Evolutionary conservation across 2,329 filamentous ascomycete species (phyloP), one percentile per base, ranked within the genome.

Genomic region (Colletotrichum brevisporum): DNA sequence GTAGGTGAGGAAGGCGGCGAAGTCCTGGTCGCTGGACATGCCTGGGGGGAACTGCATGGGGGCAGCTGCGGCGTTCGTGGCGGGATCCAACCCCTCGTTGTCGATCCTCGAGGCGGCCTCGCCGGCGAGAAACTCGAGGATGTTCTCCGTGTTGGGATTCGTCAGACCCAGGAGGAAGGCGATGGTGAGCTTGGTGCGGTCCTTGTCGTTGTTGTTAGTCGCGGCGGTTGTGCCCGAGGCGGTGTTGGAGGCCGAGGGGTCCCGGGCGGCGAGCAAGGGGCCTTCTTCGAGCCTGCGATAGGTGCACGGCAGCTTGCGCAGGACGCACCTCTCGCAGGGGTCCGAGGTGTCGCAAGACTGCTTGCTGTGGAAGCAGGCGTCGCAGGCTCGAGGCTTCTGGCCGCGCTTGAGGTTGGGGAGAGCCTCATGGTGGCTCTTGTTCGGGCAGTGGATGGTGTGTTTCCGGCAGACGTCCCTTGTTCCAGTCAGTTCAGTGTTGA

Each of bases 321-420:
- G 56, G 5, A 65, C 52, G 55, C 76, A 78, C 26, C 77, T 70
- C 3, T 69, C 60, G 56, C 77, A 78, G 0, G 75, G 75, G 3
- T 69, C 54, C 2, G 55, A 65, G 5, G 71, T 75, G 56, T 78
- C 75, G 63, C 76, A 78, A 18, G 74, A 73, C 13, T 75, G 69
- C 39, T 77, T 77, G 69, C 75, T 75, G 27, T 70, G 71, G 58
- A 75, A 77, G 60, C 77, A 78, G 2, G 72, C 71, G 21, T 77
- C 75, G 62, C 77, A 78, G 3, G 76, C 76, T 1, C 69, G 63
- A 0, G 75, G 73, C 50, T 75, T 76, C 36, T 76, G 75, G 15
- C 76, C 76, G 5, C 76, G 73, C 45, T 73, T 74, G 9, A 73
- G 69, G 1, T 72, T 71, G 3, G 74, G 73, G 1, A 76, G 31